Evolutionary conservation across 805 yeast genomes (phyloP), one percentile per base, ranked within the genome.

Genomic region (Saturnispora dispora): DNA sequence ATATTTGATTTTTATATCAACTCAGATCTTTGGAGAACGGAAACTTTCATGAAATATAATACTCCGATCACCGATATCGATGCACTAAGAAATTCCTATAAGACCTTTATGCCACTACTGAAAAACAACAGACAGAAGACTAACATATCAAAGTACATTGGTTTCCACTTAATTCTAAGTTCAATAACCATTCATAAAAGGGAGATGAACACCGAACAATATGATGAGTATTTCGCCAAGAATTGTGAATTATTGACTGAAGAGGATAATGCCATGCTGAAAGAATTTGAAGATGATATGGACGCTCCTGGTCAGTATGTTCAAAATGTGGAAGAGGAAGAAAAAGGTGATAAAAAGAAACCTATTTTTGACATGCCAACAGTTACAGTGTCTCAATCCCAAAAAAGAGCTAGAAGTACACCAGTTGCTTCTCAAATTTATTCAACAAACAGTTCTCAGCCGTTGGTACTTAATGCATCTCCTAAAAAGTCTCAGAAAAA

Each of bases 241-340:
- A 13, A 40, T 18, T 5, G 18, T 2, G 30, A n/a, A 9, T 10
- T 32, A 17, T 44, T 57, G 32, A 49, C 50, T 3, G 43, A 46
- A 8, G 52, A 53, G n/a, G 46, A 52, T 23, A 23, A 27, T 7
- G 46, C 45, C 7, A 42, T 57, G 33, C 15, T 56, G 5, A 37
- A 45, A 3, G 37, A 51, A 2, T 57, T 57, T 41, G 55, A 56
- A 18, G 40, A 35, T 13, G 57, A 57, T 47, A 52, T 52, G 46
- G 35, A 48, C 41, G 36, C 50, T n/a, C 45, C 53, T 9, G 48
- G 55, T 4, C 42, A 44, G 10, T 48, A 37, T 28, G 52, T 52
- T 33, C 18, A 30, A 5, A 51, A 40, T 4, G 50, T 32, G n/a
- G 53, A 50, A 9, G 47, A 45, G 7, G 36, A 49, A 8, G 45